Base-by-base conservation (phyloP, 192 early-diverging fungal species). In the Rhizoclosmatium sp. region DNA sequence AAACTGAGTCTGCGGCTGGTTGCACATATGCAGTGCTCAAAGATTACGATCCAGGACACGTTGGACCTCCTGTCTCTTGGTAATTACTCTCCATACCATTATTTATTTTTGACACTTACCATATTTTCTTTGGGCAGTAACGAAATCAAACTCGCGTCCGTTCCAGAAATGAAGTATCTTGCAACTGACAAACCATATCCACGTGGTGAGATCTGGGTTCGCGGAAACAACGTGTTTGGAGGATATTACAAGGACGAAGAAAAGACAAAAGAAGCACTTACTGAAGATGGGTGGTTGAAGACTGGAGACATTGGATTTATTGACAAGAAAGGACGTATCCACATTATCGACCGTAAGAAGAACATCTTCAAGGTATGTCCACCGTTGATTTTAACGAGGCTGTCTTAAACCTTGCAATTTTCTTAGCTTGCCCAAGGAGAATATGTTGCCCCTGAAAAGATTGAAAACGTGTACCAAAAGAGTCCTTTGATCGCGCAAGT, bases 111-210 rank as follows among this genome's bases (percentile, higher is more conserved):
- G n/a, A 21, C 71, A 40, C n/a, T 56, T 80, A 69, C 47, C 14
- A 81, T 31, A 5, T 14, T 42, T 70, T 47, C n/a, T 60, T 9
- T 69, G 41, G 4, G 14, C 19, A 77, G 68, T 64, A 77, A 80
- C 65, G 94, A 97, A 85, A 82, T 97, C 81, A 99, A 98, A 85
- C 86, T 99, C 67, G 89, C 94, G 0, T 94, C 94, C 79, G 93
- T 96, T 1, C 94, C 96, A 1, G 94, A 96, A 21, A 93, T 99
- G 87, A 87, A 91, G 64, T 98, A 98, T 80, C 81, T 88, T 9
- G 86, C 94, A 1, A 89, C 81, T 31, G 96, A 98, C 79, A 83
- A 86, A 75, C 95, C 95, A 4, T 83, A 82, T 51, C 93, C 95
- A n/a, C 91, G 94, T 44, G 97, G 97, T 56, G 96, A 98, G 80